A percentile compares a stretch with the other conserved stretches of the same genome.
Evolutionary conservation across 164 flowering plant genomes (phyloP).

Genomic region (Sextonia rubra): DNA sequence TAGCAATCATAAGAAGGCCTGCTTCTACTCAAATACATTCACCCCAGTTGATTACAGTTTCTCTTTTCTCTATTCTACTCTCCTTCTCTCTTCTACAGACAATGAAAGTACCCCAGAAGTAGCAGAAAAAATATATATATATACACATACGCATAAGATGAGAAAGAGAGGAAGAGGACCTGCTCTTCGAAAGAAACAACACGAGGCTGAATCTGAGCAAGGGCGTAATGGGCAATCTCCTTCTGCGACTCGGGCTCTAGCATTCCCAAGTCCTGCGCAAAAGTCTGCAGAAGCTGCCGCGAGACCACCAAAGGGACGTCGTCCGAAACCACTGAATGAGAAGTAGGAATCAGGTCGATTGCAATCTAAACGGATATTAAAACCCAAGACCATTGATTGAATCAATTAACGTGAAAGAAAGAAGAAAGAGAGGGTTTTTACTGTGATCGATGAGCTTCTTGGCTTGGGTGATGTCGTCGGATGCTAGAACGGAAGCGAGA

Average conservation of each 20-base stretch:
- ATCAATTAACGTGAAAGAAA: neutral
- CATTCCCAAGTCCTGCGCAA: constrained; percentile 79
- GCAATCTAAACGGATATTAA: neutral
- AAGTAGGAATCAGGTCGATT: neutral
- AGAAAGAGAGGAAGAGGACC: constrained; percentile 31
- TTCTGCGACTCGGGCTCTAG: constrained; percentile 74
- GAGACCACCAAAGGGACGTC: constrained; percentile 96
- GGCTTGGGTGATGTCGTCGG: constrained; percentile 61
- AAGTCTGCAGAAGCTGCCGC: constrained; percentile 78
- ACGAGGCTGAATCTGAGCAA: constrained; percentile 90
- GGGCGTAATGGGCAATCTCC: constrained; percentile 83
- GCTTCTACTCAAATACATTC: too few species aligned
- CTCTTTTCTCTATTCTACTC: neutral
- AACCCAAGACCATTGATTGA: neutral
- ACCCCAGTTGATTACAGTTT: too few species aligned
- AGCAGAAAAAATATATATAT: too few species aligned
- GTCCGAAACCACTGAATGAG: constrained; percentile 69
- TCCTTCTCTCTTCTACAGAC: neutral
- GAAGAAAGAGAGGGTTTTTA: constrained; percentile 10
- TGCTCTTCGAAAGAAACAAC: constrained; percentile 97
- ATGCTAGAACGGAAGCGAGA: constrained; percentile 63
- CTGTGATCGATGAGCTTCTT: constrained; percentile 87
- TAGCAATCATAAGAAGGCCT: too few species aligned
- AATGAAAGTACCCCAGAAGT: neutral
- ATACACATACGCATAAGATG: too few species aligned